Evolutionary conservation across 2,329 filamentous ascomycete genomes (phyloP), one percentile per base, ranked within the genome.

Genomic region (Cercospora sp.): DNA sequence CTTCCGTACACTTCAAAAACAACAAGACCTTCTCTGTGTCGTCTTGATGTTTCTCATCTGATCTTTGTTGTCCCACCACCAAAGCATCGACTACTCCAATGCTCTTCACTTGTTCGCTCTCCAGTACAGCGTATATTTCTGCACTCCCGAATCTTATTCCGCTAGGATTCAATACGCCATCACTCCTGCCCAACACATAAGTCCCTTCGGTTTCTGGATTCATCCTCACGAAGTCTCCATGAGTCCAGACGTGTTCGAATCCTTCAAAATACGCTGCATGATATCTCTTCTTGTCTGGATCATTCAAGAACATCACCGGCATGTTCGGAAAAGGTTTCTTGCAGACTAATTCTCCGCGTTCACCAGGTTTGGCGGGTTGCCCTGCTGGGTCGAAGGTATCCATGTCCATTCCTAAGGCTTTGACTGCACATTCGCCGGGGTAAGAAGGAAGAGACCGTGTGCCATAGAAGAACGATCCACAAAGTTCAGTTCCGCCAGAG

Each of bases 241-340:
- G 48, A 8, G 48, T 53, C 48, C 48, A 53, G 13, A 28, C 48
- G 7, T 53, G 10, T 16, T 53, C 20, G 13, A 53, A 53, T 1
- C 48, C 48, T 13, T 53, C 48, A 16, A 53, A 83, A 48, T 83
- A 83, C 0, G 80, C 79, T 26, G 77, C 77, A 13, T 78, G 78
- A 59, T 83, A 83, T 58, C 76, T 76, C 51, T 79, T 72, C 2
- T 76, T 78, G 0, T 71, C 67, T 69, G 12, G 75, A 59, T 81
- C 79, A 48, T 79, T 79, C 78, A 79, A 81, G 72, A 83, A 82
- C 71, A 77, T 79, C 0, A 82, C 76, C 0, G 91, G 91, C 68
- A 92, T 86, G 73, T 91, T 94, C 20, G 92, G 91, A 73, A 94
- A 94, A 0, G 90, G 83, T 0, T 81, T 81, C 0, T 87, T 88